These are phyloP conservation scores for Solanum hybrid DNA, from an alignment of 305 asterid species.

Conservation along the genomic window DNA sequence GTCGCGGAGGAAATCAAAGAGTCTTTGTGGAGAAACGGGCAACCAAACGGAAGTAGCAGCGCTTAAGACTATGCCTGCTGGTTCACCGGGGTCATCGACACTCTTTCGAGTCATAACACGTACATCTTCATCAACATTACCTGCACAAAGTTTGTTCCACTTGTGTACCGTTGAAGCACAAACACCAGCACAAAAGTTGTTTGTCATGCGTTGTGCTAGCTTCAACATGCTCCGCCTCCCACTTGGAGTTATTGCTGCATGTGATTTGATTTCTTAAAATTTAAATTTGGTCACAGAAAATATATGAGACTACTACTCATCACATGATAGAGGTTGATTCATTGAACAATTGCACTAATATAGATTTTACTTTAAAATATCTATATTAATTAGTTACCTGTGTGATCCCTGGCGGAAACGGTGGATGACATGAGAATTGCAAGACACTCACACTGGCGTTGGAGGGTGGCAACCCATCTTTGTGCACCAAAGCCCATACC, in stretches of 20 bases:
- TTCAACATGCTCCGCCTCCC: slow-evolving; percentile 91
- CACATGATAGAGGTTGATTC: slow-evolving; percentile 9
- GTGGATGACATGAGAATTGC: slow-evolving; percentile 82
- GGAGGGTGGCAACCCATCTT: slow-evolving; percentile 81
- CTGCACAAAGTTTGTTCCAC: slow-evolving; percentile 73
- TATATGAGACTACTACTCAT: background rate
- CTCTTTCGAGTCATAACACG: slow-evolving; percentile 89
- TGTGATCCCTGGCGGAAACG: slow-evolving; percentile 39
- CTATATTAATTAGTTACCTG: slow-evolving; percentile 21
- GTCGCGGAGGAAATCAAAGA: slow-evolving; percentile 79
- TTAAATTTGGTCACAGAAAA: background rate
- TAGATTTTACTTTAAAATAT: background rate
- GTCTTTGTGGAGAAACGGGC: slow-evolving; percentile 64
- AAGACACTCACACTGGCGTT: slow-evolving; percentile 84
- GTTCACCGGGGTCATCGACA: slow-evolving; percentile 87
- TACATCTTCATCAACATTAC: slow-evolving; percentile 77
- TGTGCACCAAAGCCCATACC: slow-evolving; percentile 92
- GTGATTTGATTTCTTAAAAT: background rate
- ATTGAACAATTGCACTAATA: background rate
- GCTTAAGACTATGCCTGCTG: slow-evolving; percentile 72
- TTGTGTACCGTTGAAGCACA: slow-evolving; percentile 79
- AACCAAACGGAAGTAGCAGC: slow-evolving; percentile 97
- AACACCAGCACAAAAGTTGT: slow-evolving; percentile 84
- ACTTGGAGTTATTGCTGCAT: slow-evolving; percentile 56
- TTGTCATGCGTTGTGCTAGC: slow-evolving; percentile 94